Conservation (phyloP, 768 basidiomycete species). For the Lactarius tabidus region DNA sequence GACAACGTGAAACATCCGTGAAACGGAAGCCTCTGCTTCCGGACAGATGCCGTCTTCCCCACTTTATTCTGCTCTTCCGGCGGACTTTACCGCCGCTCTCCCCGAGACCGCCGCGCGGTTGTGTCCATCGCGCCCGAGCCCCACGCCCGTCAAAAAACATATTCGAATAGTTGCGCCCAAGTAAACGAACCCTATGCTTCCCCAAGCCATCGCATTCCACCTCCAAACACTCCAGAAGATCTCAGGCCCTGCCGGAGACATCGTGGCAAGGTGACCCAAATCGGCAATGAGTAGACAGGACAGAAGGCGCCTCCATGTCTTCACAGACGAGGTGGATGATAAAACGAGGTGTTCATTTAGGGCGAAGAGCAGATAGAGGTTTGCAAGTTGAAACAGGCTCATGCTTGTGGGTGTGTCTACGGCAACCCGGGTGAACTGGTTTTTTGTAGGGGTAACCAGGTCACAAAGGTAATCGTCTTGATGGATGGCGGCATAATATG, state of each 20-base stretch:
- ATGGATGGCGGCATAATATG: constrained; percentile 44
- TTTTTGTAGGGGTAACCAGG: constrained; percentile 29
- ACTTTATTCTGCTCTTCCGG: background rate
- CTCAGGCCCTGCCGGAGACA: constrained; percentile 41
- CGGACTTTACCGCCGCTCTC: background rate
- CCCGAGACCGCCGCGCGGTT: background rate
- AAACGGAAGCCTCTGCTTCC: background rate
- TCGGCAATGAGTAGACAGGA: constrained; percentile 46
- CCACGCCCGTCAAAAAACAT: constrained; percentile 39
- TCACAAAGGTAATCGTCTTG: constrained; percentile 39
- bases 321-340: constrained; percentile 39
- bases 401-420: constrained; percentile 36
- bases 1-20: background rate
- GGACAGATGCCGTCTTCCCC: background rate
- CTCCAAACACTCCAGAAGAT: constrained; percentile 44
- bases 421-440: background rate
- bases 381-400: constrained; percentile 45
- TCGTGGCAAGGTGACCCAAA: constrained; percentile 45
- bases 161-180: constrained; percentile 43
- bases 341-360: constrained; percentile 49
- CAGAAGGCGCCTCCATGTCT: constrained; percentile 43
- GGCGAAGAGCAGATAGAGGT: constrained; percentile 49
- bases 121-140: constrained; percentile 25
- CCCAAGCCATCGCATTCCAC: constrained; percentile 54
- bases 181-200: constrained; percentile 52